Evolutionary conservation across 2,329 filamentous ascomycete genomes (phyloP), one percentile per base, ranked within the genome.

Genomic region (Xylaria sp.): DNA sequence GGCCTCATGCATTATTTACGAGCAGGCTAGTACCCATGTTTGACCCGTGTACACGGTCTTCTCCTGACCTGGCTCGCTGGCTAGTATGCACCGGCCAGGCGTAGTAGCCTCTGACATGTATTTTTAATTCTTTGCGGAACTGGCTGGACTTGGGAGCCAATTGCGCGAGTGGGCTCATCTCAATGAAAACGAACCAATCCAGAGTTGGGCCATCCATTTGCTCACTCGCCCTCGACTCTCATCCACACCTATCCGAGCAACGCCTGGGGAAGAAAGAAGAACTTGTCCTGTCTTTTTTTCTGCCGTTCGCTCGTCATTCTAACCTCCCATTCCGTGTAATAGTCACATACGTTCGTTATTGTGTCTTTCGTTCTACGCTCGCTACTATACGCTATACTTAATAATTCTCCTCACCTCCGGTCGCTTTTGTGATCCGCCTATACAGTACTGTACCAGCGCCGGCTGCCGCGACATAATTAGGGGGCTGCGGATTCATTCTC

Each of bases 181-280:
- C 57, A 64, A 71, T 67, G 66, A 67, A 71, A 72, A 71, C 71
- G 73, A 73, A 68, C 73, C 67, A 68, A 65, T 67, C 47, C 21
- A 61, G 64, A 64, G 21, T 61, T 47, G 14, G 64, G n/a, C 50
- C 61, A 32, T 69, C 50, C 61, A 32, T 69, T 68, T 67, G 65
- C 51, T 66, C 56, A 34, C 65, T 55, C 50, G 58, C 55, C 64
- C 56, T 64, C 69, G 67, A 71, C 47, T 56, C 67, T 53, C 64
- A 54, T 61, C 48, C 69, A 67, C 64, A 61, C 42, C 24, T 27
- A 60, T 65, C 63, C 61, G 42, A 69, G 51, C 61, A 71, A 68
- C 68, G 66, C 57, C 65, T 53, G 54, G 57, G 65, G 34, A 47
- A 55, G 60, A 47, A 62, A 34, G 34, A 62, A 64, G 53, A 53